Evolutionary conservation across 2,329 filamentous ascomycete genomes (phyloP).

Genomic region (Cryphonectria parasitica): DNA sequence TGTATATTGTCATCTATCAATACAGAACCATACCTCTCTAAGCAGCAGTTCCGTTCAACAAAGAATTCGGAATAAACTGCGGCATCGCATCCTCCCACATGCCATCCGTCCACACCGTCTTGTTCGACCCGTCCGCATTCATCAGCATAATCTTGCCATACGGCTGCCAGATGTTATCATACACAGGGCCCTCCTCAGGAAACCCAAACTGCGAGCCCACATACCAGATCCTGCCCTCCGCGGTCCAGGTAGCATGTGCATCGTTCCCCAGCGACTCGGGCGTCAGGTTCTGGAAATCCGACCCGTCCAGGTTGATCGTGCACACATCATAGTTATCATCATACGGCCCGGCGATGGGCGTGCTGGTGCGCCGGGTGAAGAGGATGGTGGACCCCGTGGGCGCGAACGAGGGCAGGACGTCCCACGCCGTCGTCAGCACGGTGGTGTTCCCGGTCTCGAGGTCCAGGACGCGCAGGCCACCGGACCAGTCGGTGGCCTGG

Average conservation of each 20-base stretch:
- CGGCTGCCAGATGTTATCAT: constrained; percentile 49
- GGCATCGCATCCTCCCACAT: constrained; percentile 41
- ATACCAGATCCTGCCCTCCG: constrained; percentile 46
- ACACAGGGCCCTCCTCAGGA: constrained; percentile 44
- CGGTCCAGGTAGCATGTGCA: constrained; percentile 47
- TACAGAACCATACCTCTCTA: neutral
- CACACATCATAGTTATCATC: constrained; percentile 43
- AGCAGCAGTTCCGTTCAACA: neutral
- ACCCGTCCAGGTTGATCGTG: constrained; percentile 46
- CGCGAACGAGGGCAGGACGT: constrained; percentile 44
- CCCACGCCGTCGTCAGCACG: constrained; percentile 41
- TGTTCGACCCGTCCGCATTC: constrained; percentile 44
- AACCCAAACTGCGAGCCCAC: constrained; percentile 47
- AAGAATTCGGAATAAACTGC: constrained; percentile 14
- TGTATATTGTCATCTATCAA: neutral
- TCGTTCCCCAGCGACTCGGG: constrained; percentile 42
- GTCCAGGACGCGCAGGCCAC: constrained; percentile 40
- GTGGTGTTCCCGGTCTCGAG: constrained; percentile 32
- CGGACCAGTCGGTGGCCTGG: constrained; percentile 26
- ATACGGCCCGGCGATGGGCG: constrained; percentile 8
- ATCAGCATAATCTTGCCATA: constrained; percentile 49
- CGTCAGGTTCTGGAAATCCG: constrained; percentile 40
- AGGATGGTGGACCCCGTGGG: constrained; percentile 43
- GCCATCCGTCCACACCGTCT: constrained; percentile 36
- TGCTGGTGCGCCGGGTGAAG: constrained; percentile 42